Base-by-base conservation (phyloP, 2,329 filamentous ascomycete genomes). In the Pestalotiopsis fici region DNA sequence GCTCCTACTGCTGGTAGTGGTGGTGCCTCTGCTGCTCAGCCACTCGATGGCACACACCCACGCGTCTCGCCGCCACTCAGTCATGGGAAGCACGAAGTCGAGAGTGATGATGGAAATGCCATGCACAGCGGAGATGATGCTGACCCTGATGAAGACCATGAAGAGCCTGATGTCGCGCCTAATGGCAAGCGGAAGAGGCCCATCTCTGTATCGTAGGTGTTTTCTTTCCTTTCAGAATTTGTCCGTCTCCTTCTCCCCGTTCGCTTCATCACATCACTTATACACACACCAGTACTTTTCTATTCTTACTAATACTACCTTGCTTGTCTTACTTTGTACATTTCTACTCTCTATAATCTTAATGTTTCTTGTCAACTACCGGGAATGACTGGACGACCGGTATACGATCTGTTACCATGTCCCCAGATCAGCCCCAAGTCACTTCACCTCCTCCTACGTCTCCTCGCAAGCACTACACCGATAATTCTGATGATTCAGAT, bases 151-250 rank as follows among this genome's bases (percentile, higher is more conserved):
- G 82, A 83, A 67, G 82, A 84, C 65, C 71, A 75, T 12, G 73
- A 76, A 60, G 75, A 77, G 37, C 74, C 73, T 64, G 69, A 80
- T 60, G 69, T 73, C 50, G 76, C 76, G 35, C 81, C 81, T 64
- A 80, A 77, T 69, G 83, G 85, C 67, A 90, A 90, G 78, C 85
- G 88, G 69, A 90, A 89, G 76, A 83, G 88, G 67, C 86, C 86
- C 68, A 83, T 88, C 62, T 88, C 87, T 68, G 87, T 89, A 69
- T 89, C 87, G 87, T 89, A 83, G 73, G 83, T 83, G 63, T 18
- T 43, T 25, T 21, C 60, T 55, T 69, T 39, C 23, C 54, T 65
- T 35, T 35, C 11, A 6, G 11, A 11, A 35, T 47, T 65, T 54
- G 59, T 64, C 68, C 37, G 47, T 59, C 43, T 68, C 56, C 60